phyloP scores from a whole-genome alignment of 352 stramenopile genomes.

The Globisporangium spinosum region DNA sequence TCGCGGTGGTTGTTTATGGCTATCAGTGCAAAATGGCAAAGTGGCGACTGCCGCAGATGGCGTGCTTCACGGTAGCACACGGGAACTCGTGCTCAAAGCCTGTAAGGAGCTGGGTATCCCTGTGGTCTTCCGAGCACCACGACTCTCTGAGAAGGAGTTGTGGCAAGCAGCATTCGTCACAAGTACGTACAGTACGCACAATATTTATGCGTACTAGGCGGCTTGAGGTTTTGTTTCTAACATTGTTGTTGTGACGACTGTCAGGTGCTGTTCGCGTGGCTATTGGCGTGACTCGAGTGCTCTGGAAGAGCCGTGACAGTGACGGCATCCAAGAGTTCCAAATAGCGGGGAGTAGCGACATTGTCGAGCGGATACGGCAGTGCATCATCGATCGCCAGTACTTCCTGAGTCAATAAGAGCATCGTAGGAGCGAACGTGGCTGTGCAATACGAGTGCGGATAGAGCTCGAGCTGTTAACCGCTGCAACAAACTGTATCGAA shows the following conservation, averaged over 20 bases:
- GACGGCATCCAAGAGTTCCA: constrained; percentile 8
- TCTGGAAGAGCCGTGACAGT: background rate
- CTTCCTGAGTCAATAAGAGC: constrained; percentile 9
- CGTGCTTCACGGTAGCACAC: constrained; percentile 58
- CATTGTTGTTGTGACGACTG: background rate
- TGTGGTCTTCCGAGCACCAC: constrained; percentile 48
- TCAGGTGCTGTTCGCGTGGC: constrained; percentile 19
- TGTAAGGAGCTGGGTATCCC: constrained; percentile 56
- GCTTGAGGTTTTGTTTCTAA: background rate
- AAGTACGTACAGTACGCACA: constrained; percentile 33
- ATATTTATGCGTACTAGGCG: background rate
- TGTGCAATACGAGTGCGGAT: background rate
- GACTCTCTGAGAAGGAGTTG: constrained; percentile 37
- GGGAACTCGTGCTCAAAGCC: constrained; percentile 55
- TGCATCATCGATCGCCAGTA: constrained; percentile 13
- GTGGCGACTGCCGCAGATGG: constrained; percentile 44
- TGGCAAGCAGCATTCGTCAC: constrained; percentile 78
- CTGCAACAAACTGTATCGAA: too few species aligned
- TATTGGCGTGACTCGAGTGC: constrained; percentile 16
- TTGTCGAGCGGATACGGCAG: constrained; percentile 16
- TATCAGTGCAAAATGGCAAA: constrained; percentile 35
- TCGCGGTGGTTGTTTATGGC: background rate
- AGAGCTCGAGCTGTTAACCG: too few species aligned
- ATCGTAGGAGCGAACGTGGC: background rate
- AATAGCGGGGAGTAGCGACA: background rate